Evolutionary conservation across 2,329 filamentous ascomycete species (phyloP), one percentile per base, ranked within the genome.

Genomic region (Exophiala sp.): DNA sequence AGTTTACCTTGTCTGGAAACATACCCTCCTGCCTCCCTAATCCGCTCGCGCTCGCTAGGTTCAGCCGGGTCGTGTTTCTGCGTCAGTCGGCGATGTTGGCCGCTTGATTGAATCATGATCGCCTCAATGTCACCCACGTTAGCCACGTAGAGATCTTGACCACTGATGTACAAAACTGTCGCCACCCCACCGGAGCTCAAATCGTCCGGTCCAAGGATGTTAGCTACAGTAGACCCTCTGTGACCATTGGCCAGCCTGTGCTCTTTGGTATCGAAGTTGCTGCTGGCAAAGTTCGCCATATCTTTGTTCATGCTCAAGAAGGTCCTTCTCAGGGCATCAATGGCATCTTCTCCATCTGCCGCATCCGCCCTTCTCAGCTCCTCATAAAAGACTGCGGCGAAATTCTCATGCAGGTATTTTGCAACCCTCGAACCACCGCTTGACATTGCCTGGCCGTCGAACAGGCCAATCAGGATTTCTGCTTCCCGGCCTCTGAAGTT

Each of bases 81-180:
- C 2, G 93, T 97, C 58, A 98, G 75, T 58, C 91, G 83, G 62
- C 83, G 83, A 68, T 93, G 81, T 19, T 83, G 81, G 32, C 89
- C 88, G 65, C 95, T 89, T 1, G 86, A 88, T 62, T 90, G 86
- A 56, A 98, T 93, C 16, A 97, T 77, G 70, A 98, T 86, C n/a
- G 90, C 91, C 68, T 97, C 89, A 3, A 86, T 88, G 68, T 98
- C 89, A 45, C 93, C 93, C 18, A 98, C 87, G 62, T 98, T 98
- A 56, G 90, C 93, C 46, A 97, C 84, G 63, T 87, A 96, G 2
- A 98, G 77, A 60, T 97, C 88, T 68, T 88, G 90, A 59, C 86
- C 85, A 61, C 90, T 85, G 24, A 98, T 73, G 62, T 95, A 98
- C 45, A 93, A 76, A 2, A 97, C 86, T 0, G 93, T 96, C 1